Conservation (phyloP, 2,329 filamentous ascomycete genomes). For the Nigrospora oryzae region DNA sequence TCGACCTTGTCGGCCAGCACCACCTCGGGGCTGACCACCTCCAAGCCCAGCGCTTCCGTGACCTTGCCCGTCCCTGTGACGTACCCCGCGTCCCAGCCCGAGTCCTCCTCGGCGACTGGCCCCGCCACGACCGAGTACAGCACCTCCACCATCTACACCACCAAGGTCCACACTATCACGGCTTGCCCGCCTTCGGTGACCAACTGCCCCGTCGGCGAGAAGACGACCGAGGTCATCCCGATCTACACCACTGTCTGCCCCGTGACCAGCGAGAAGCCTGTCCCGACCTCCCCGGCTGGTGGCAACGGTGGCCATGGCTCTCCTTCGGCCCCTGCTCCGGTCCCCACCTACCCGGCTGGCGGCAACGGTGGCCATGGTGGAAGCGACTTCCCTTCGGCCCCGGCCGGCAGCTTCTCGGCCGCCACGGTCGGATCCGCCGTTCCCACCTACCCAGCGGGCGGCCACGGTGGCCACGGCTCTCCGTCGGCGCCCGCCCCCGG, state of each 20-base stretch:
- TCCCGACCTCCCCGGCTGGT: slow-evolving; percentile 16
- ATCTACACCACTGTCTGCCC: slow-evolving; percentile 37
- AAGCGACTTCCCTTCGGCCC: background rate
- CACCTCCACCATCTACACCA: slow-evolving; percentile 21
- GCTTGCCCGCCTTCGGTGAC: slow-evolving; percentile 21
- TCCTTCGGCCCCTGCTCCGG: background rate
- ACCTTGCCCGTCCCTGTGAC: background rate
- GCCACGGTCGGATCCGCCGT: background rate
- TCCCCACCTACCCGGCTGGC: background rate
- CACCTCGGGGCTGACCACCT: slow-evolving; percentile 2
- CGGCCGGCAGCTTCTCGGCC: background rate
- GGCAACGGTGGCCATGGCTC: slow-evolving; percentile 2
- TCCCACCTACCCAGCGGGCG: background rate
- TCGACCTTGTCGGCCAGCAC: slow-evolving; percentile 5
- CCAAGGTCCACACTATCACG: slow-evolving; percentile 23
- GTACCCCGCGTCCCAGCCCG: background rate
- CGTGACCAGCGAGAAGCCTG: slow-evolving; percentile 21
- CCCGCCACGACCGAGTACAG: slow-evolving; percentile 6
- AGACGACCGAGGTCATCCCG: slow-evolving; percentile 30
- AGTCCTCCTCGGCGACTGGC: background rate
- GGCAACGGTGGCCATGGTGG: background rate
- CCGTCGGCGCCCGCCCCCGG: slow-evolving; percentile 44
- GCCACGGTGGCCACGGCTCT: slow-evolving; percentile 5
- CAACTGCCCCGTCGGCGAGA: slow-evolving; percentile 31
- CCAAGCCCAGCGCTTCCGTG: background rate